Conservation (phyloP, 2,329 filamentous ascomycete genomes). For the Gliomastix tumulicola region DNA sequence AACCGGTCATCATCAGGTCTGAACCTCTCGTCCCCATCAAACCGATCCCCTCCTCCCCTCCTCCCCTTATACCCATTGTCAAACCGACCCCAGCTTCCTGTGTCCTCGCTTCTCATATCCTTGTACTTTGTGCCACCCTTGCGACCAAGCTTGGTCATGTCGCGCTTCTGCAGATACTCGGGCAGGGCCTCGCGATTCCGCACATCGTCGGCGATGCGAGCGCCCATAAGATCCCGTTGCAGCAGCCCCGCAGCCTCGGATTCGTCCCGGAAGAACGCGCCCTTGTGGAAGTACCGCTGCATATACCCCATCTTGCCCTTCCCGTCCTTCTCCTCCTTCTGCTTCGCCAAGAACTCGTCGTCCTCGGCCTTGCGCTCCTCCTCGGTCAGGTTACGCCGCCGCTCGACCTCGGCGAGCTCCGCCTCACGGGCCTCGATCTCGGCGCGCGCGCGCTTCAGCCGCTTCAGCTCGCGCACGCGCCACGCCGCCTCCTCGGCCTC, state of each 20-base stretch:
- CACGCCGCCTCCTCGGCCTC: conserved; percentile 87
- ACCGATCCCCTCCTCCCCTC: conserved; percentile 17
- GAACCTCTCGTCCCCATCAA: conserved; percentile 58
- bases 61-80: conserved; percentile 39
- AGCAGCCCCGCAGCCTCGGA: conserved; percentile 68
- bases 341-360: conserved; percentile 64
- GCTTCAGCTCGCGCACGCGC: conserved; percentile 85
- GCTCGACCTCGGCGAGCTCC: conserved; percentile 83
- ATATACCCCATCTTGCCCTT: conserved; percentile 82
- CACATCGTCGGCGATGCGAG: conserved; percentile 75
- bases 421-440: conserved; percentile 77
- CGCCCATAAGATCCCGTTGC: conserved; percentile 79
- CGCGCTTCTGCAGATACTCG: conserved; percentile 84
- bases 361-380: conserved; percentile 86
- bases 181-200: conserved; percentile 76
- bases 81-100: conserved; percentile 72
- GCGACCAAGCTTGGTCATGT: conserved; percentile 88
- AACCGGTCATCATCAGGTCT: conserved; percentile 52
- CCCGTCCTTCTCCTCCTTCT: conserved; percentile 71
- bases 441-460: conserved; percentile 80
- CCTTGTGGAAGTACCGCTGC: conserved; percentile 96
- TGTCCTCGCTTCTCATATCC: conserved; percentile 85
- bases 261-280: conserved; percentile 89
- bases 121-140: conserved; percentile 88
- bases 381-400: conserved; percentile 75